Conservation (phyloP, 805 yeast species). For the Pichia heedii region DNA sequence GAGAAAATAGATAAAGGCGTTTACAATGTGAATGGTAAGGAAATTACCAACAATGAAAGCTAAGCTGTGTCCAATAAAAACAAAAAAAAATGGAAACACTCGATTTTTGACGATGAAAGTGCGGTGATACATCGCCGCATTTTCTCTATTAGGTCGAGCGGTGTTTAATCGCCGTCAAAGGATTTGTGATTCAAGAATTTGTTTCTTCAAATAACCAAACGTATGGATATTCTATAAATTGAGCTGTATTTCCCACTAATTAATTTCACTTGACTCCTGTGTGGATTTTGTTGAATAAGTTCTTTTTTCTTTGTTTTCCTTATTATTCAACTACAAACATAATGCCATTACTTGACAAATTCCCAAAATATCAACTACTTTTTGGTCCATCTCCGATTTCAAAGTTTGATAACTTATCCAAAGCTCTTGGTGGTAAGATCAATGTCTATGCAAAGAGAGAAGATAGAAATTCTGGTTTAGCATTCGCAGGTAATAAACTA, state of each 20-base stretch:
- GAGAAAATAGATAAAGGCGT: conserved; percentile 18
- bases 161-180: background rate
- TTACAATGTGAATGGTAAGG: conserved; percentile 5
- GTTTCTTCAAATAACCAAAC: too few relatives aligned
- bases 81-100: too few relatives aligned
- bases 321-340: background rate
- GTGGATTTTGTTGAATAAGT: too few relatives aligned
- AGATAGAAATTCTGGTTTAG: conserved; percentile 29
- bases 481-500: conserved; percentile 29
- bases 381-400: conserved; percentile 30
- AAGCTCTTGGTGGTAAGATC: conserved; percentile 24
- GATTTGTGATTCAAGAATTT: too few relatives aligned
- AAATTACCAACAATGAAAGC: background rate
- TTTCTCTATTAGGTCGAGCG: background rate
- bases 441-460: conserved; percentile 29
- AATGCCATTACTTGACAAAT: conserved; percentile 17
- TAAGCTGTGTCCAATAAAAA: background rate
- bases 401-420: conserved; percentile 23
- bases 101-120: background rate
- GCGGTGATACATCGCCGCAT: conserved; percentile 9
- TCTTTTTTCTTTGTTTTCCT: background rate
- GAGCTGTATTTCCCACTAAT: too few relatives aligned
- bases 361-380: conserved; percentile 22
- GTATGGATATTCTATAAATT: too few relatives aligned
- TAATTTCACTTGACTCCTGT: too few relatives aligned